Evolutionary conservation across 2,329 filamentous ascomycete species (phyloP), one percentile per base, ranked within the genome.

Genomic region (Dendryphion nanum): DNA sequence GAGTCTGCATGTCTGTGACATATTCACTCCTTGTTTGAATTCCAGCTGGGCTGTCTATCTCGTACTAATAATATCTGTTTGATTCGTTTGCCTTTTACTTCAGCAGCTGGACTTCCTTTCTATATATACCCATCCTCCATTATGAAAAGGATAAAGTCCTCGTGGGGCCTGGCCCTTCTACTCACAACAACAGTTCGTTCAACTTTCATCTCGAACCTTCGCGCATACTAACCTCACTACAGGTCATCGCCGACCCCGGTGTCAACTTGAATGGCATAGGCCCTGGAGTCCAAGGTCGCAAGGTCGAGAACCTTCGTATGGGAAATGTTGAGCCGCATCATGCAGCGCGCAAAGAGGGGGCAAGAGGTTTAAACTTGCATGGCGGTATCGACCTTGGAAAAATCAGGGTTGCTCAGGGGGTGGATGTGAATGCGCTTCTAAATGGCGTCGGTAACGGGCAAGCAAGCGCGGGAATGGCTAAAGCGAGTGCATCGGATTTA

Each of bases 1-100:
- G 53, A 53, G 51, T 53, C 50, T 59, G 57, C 54, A 61, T 61
- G 56, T 61, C 55, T 59, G 57, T 39, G 48, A 51, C 44, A 47
- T 42, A 30, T 33, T 12, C 51, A 40, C 38, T 42, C 39, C 31
- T 26, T 26, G n/a, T 48, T 59, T 50, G 34, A 50, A 46, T 47
- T 26, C 42, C 59, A 65, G 61, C 61, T 61, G 61, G 50, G 45
- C 61, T 65, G 61, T 59, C 12, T 55, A 35, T 26, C 55, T 51
- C 41, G n/a, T 57, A 50, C 47, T 59, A 59, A 56, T 63, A 49
- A 28, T 35, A 35, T 24, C 37, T 39, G 34, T 29, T 16, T 29
- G 26, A 12, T n/a, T n/a, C n/a, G n/a, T n/a, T n/a, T n/a, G n/a
- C n/a, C n/a, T n/a, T n/a, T n/a, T n/a, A n/a, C n/a, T n/a, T n/a